Evolutionary conservation across 1,284 basidiomycete species (phyloP).

Genomic region (Takashimella tepidaria): DNA sequence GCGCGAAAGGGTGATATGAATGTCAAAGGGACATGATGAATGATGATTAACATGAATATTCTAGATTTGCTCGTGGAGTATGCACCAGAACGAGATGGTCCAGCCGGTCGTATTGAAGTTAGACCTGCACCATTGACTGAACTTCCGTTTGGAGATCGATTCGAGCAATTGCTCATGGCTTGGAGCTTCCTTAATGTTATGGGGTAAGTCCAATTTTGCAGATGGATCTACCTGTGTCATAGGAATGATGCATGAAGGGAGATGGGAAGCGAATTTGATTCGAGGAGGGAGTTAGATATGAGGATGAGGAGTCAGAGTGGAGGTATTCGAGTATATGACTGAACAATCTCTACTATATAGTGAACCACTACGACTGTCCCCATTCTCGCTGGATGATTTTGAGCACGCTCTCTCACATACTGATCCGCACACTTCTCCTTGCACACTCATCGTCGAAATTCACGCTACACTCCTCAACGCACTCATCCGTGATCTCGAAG

Average conservation of each 20-base stretch:
- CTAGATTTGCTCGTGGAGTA: conserved; percentile 76
- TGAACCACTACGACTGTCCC: conserved; percentile 71
- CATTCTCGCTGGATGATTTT: conserved; percentile 89
- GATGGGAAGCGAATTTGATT: too few relatives aligned
- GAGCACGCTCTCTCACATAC: conserved; percentile 80
- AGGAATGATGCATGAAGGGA: too few relatives aligned
- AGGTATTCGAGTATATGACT: too few relatives aligned
- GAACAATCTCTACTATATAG: background rate
- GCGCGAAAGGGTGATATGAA: conserved; percentile 36
- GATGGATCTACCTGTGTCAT: background rate
- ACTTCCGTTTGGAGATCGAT: conserved; percentile 72
- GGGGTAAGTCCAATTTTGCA: conserved; percentile 57
- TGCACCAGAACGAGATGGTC: conserved; percentile 60
- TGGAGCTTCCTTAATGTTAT: conserved; percentile 93
- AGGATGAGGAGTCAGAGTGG: too few relatives aligned
- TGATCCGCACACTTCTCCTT: conserved; percentile 59
- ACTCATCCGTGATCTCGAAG: conserved; percentile 63
- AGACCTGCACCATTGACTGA: conserved; percentile 61
- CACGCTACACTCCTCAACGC: conserved; percentile 86
- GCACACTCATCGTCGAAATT: conserved; percentile 75
- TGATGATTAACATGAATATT: conserved; percentile 10
- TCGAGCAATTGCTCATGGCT: conserved; percentile 77
- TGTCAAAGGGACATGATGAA: background rate
- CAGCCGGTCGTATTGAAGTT: conserved; percentile 43
- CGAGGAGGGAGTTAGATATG: too few relatives aligned